A percentile compares a stretch with the other conserved stretches of the same genome.
Conservation (phyloP, 805 yeast species). For the Yamadazyma olivae region DNA sequence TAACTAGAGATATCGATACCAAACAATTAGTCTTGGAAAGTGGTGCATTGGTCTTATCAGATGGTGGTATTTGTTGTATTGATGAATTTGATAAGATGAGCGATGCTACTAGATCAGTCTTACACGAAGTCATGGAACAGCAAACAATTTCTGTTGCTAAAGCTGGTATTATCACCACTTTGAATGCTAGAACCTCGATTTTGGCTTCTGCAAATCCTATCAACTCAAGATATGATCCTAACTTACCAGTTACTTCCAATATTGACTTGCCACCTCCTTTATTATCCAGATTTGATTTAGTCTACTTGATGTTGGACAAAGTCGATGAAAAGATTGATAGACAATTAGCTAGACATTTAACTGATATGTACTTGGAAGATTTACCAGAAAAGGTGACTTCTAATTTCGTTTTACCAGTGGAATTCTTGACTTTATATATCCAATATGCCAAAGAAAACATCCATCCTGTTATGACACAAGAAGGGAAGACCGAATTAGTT, state of each 20-base stretch:
- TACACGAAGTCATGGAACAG: slow-evolving; percentile 99
- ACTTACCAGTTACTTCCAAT: slow-evolving; percentile 89
- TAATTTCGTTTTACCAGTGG: slow-evolving; percentile 76
- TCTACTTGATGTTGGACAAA: slow-evolving; percentile 86
- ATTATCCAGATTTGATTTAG: slow-evolving; percentile 91
- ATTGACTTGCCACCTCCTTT: slow-evolving; percentile 97
- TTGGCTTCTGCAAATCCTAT: slow-evolving; percentile 97
- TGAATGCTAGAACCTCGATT: slow-evolving; percentile 94
- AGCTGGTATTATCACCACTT: slow-evolving; percentile 96
- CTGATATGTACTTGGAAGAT: slow-evolving; percentile 90
- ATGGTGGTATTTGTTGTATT: slow-evolving; percentile 98
- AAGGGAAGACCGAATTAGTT: slow-evolving; percentile 82
- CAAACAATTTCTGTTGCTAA: slow-evolving; percentile 98
- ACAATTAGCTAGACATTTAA: slow-evolving; percentile 84
- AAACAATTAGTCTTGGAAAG: slow-evolving; percentile 89
- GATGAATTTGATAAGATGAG: slow-evolving; percentile 99
- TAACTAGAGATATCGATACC: slow-evolving; percentile 91
- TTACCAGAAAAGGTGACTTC: slow-evolving; percentile 67
- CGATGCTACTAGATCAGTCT: slow-evolving; percentile 88
- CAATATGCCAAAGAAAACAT: slow-evolving; percentile 88
- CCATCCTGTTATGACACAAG: slow-evolving; percentile 76
- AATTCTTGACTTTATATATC: slow-evolving; percentile 81
- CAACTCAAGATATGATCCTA: slow-evolving; percentile 93
- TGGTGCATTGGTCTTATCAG: slow-evolving; percentile 95
- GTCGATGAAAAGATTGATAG: slow-evolving; percentile 86